A percentile compares a stretch with the other conserved stretches of the same genome.
Evolutionary conservation across 345 rosid genomes (phyloP).

Genomic region (Heritiera littoralis): DNA sequence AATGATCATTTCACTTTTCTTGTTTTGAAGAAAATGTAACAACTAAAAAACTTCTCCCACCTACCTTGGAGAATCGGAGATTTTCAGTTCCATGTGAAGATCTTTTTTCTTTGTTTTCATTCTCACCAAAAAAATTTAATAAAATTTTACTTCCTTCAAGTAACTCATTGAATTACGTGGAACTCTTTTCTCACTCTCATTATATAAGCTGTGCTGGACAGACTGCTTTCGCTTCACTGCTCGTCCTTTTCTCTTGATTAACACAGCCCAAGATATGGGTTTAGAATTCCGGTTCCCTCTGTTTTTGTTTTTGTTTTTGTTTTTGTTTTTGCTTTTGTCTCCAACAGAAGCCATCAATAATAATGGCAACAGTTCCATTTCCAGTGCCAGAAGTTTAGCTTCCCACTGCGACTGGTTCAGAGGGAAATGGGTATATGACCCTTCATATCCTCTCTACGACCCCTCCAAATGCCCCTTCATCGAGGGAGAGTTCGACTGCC

Average conservation of each 20-base stretch:
- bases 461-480: constrained; percentile 56
- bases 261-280: constrained; percentile 40
- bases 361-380: too few species aligned
- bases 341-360: constrained; percentile 19
- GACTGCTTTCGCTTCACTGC: constrained; percentile 28
- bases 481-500: constrained; percentile 58
- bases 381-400: constrained; percentile 27
- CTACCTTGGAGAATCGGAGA: too few species aligned
- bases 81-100: constrained; percentile 25
- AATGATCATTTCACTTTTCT: constrained; percentile 8
- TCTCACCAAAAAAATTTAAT: too few species aligned
- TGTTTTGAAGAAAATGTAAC: not conserved
- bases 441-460: constrained; percentile 52
- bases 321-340: constrained; percentile 2
- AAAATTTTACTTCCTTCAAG: too few species aligned
- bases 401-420: constrained; percentile 47
- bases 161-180: too few species aligned
- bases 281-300: constrained; percentile 13
- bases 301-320: constrained; percentile 19
- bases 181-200: too few species aligned
- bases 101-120: too few species aligned
- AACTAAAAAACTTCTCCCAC: not conserved
- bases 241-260: constrained; percentile 26
- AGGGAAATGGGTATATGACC: constrained; percentile 64
- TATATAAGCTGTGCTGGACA: constrained; percentile 2